Percentiles rank a stretch among this genome's conserved stretches.
Conservation (phyloP, 75 land plant genomes). For the Pinus tabuliformis region DNA sequence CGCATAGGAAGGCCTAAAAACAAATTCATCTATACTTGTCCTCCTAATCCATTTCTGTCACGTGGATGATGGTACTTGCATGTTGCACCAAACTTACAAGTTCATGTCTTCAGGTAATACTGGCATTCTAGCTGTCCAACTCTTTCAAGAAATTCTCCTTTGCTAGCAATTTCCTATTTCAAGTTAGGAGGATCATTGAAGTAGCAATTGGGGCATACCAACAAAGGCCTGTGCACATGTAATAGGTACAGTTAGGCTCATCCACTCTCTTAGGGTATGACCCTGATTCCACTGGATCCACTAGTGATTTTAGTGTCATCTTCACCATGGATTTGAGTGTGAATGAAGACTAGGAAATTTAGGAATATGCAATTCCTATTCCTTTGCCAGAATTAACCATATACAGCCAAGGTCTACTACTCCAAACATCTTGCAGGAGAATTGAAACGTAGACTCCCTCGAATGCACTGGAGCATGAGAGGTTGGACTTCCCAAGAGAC, state of each 20-base stretch:
- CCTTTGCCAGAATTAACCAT: too few relatives aligned
- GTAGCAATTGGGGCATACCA: constrained; percentile 59
- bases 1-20: constrained; percentile 87
- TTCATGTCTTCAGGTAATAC: constrained; percentile 62
- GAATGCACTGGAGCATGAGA: too few relatives aligned
- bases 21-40: constrained; percentile 52
- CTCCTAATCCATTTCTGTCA: constrained; percentile 23
- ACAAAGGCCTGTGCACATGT: constrained; percentile 68
- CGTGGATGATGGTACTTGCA: constrained; percentile 66
- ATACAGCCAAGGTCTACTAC: too few relatives aligned
- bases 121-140: constrained; percentile 70
- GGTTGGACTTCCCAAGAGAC: too few relatives aligned
- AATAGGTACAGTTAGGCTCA: constrained; percentile 73
- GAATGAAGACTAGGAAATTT: too few relatives aligned
- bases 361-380: too few relatives aligned
- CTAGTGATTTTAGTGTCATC: constrained; percentile 1
- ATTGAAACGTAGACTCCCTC: too few relatives aligned
- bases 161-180: constrained; percentile 17
- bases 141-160: constrained; percentile 61
- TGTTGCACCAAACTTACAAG: constrained; percentile 60
- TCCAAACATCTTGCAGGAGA: too few relatives aligned
- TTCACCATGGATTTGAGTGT: constrained; percentile 2
- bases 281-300: constrained; percentile 16
- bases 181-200: constrained; percentile 57
- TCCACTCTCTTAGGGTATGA: constrained; percentile 64